These are phyloP conservation scores for Erythrophleum fordii DNA, from an alignment of 306 rosid species.

Conservation along the genomic window DNA sequence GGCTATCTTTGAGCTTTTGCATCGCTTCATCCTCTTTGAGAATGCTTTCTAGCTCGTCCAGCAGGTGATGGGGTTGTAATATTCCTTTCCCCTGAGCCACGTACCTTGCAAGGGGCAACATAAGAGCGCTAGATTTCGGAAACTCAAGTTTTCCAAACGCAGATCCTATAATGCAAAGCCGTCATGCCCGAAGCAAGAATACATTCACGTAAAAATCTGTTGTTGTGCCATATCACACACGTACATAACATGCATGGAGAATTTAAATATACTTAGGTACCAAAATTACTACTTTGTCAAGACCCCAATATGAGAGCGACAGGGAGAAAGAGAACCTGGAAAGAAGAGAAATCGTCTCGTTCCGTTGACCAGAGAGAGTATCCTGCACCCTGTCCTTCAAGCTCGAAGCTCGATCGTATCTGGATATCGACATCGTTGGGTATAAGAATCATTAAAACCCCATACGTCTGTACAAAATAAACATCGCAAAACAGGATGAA, in stretches of 20 bases:
- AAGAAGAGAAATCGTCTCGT: constrained; percentile 50
- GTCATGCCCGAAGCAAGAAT: neutral
- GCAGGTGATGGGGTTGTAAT: constrained; percentile 49
- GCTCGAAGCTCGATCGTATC: constrained; percentile 19
- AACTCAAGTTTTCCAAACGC: neutral
- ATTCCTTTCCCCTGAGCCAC: constrained; percentile 56
- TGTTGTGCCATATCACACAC: neutral
- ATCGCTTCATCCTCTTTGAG: constrained; percentile 41
- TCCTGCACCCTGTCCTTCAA: constrained; percentile 48
- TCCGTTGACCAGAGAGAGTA: constrained; percentile 37
- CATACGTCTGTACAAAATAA: neutral
- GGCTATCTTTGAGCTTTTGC: constrained; percentile 48
- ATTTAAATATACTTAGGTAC: neutral
- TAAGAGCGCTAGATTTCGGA: neutral
- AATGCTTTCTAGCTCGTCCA: constrained; percentile 44
- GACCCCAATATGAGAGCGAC: neutral
- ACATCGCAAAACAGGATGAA: neutral
- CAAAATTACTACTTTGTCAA: neutral
- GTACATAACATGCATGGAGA: neutral
- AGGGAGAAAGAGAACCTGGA: constrained; percentile 38
- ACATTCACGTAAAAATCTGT: neutral
- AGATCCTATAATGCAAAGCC: neutral
- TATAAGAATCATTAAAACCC: neutral
- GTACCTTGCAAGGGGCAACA: constrained; percentile 46
- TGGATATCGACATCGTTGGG: neutral